Conservation (phyloP, 2,329 filamentous ascomycete species). For the Fusarium haematococcum region DNA sequence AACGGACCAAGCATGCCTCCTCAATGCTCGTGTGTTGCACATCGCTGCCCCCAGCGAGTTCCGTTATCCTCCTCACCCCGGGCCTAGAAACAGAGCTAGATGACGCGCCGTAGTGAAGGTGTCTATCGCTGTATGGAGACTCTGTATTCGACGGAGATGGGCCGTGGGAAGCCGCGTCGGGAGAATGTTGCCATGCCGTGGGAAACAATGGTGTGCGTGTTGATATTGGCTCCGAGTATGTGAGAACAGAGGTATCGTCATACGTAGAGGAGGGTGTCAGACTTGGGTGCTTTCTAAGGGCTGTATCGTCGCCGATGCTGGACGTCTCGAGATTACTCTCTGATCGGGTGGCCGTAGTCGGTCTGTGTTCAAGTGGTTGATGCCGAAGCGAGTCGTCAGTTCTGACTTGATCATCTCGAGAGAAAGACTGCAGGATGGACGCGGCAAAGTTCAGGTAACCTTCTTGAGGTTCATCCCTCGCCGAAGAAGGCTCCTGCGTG, state of each 20-base stretch:
- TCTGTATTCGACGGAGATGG: background rate
- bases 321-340: background rate
- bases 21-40: background rate
- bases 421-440: slow-evolving; percentile 12
- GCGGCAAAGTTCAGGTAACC: slow-evolving; percentile 14
- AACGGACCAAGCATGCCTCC: slow-evolving; percentile 22
- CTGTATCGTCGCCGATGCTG: background rate
- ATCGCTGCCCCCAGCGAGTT: accelerated
- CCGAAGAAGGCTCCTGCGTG: background rate
- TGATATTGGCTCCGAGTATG: background rate
- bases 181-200: background rate
- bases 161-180: background rate
- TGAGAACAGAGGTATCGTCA: background rate
- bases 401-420: background rate
- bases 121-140: background rate
- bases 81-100: no score
- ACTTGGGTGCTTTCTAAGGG: background rate
- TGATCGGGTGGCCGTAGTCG: background rate
- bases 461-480: slow-evolving; percentile 4
- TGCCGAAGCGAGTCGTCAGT: background rate
- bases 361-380: background rate
- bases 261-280: background rate
- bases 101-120: background rate
- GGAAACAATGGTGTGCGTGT: background rate
- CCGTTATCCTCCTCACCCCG: no score